Base-by-base conservation (phyloP, 2,329 filamentous ascomycete genomes). In the Fusarium duplospermum region DNA sequence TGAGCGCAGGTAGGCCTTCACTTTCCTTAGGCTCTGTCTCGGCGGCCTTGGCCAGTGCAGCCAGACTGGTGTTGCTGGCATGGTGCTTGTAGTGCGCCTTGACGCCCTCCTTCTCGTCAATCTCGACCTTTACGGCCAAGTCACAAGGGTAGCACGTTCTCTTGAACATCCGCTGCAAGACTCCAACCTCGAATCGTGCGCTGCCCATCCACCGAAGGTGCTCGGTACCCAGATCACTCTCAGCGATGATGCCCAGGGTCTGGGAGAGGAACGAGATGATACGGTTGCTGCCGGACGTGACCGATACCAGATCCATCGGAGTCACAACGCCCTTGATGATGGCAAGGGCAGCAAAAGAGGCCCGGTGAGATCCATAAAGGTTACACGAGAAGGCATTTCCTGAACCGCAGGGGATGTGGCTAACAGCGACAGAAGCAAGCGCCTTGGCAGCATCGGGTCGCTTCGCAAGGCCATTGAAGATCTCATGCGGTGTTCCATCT, bases 381-480 rank as follows among this genome's bases (percentile, higher is more conserved):
- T 98, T 98, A 85, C 93, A 92, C 72, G 94, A 93, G 91, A 98
- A 93, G 24, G 94, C 96, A 82, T 99, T 99, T 7, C 96, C 96
- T 59, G 94, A 96, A 16, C 96, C 96, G 80, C 95, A 97, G 2
- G 96, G 96, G 38, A 99, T 88, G 79, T 98, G 94, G 24, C 92
- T 92, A 2, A 99, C 91, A 1, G 96, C 94, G 16, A 98, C 84
- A 78, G 92, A 93, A 24, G 87, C 85, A 69, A 99, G 84, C 0
- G 96, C 96, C 64, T 88, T 88, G 35, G 87, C 86, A 22, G 95
- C 95, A 82, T 98, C 93, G 6, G 88, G 80, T 42, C 94, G 91
- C 82, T 91, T 92, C 16, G 90, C 95, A 35, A 99, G 85, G 0
- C 96, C 96, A 80, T 99, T 98, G 86, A 98, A 98, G 10, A 98